Conservation (phyloP, 1,284 basidiomycete genomes). For the Schizophyllum commune region DNA sequence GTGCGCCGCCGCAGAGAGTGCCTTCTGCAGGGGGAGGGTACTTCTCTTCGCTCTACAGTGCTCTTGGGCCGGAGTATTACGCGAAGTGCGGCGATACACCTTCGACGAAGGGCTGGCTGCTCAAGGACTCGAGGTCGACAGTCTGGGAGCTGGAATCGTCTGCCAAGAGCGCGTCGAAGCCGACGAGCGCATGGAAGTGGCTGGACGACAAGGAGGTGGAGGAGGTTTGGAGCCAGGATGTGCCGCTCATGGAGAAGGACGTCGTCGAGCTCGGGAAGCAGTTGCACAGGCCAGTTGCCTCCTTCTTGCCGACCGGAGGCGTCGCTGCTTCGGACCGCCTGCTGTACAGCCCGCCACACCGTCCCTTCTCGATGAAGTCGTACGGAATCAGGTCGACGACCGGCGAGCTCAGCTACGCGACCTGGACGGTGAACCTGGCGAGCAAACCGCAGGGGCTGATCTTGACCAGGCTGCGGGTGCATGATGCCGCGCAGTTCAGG, state of each 20-base stretch:
- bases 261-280: slow-evolving; percentile 22
- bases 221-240: slow-evolving; percentile 27
- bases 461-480: slow-evolving; percentile 40
- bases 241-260: slow-evolving; percentile 6
- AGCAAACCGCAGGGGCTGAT: slow-evolving; percentile 32
- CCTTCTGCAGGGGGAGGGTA: slow-evolving; percentile 19
- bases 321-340: slow-evolving; percentile 32
- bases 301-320: slow-evolving; percentile 38
- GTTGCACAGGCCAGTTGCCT: slow-evolving; percentile 19
- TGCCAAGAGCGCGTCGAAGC: background rate
- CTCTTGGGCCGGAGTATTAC: slow-evolving; percentile 52
- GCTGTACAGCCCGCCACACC: slow-evolving; percentile 1
- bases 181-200: slow-evolving; percentile 22
- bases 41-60: slow-evolving; percentile 58
- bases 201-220: slow-evolving; percentile 22
- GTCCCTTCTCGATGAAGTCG: slow-evolving; percentile 20
- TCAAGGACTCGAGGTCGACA: slow-evolving; percentile 32
- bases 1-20: slow-evolving; percentile 21
- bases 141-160: slow-evolving; percentile 28
- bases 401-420: slow-evolving; percentile 29
- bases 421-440: slow-evolving; percentile 41
- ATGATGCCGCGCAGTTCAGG: slow-evolving; percentile 26
- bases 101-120: slow-evolving; percentile 40
- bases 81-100: slow-evolving; percentile 30
- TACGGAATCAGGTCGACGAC: slow-evolving; percentile 32